Base-by-base conservation (phyloP, 2,329 filamentous ascomycete species). In the Cyphellophora europaea region DNA sequence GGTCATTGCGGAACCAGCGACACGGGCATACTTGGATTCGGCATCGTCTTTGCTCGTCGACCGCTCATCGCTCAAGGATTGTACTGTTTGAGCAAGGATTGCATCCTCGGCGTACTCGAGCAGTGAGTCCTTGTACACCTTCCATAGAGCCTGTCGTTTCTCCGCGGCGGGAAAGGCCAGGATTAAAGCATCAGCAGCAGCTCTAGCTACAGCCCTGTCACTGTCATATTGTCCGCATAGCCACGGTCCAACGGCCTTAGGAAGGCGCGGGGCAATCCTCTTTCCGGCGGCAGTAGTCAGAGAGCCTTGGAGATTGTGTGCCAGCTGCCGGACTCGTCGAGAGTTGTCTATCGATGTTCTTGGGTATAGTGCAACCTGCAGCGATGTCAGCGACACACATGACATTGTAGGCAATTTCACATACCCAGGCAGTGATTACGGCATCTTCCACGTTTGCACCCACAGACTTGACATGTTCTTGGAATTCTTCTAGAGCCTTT, bases 311-410 rank as follows among this genome's bases (percentile, higher is more conserved):
- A 93, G 56, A 8, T 62, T 67, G 55, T 96, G 89, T 12, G 88
- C 76, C 28, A 91, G 72, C 58, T 95, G 88, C 44, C 91, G 84
- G 19, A 95, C 89, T 40, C 83, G 76, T 32, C 87, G 81, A 30
- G 83, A 79, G 54, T 83, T 85, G 57, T 96, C 89, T 61, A 96
- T 93, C 12, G 89, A 91, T 21, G 80, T 74, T 40, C 88, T 82
- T 34, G 91, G 85, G 55, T 93, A 98, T 38, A 93, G 63, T 65
- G 82, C 81, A 45, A 84, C 74, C 85, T 93, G 59, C 39, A 38
- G 48, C 44, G 41, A 42, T n/a, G 14, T 35, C 30, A 35, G 34
- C 19, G n/a, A n/a, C n/a, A n/a, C n/a, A n/a, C n/a, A n/a, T n/a
- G n/a, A n/a, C n/a, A n/a, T n/a, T n/a, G n/a, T n/a, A 16, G 15